Evolutionary conservation across 2,329 filamentous ascomycete species (phyloP).

Genomic region (Fusarium sarcochroum): DNA sequence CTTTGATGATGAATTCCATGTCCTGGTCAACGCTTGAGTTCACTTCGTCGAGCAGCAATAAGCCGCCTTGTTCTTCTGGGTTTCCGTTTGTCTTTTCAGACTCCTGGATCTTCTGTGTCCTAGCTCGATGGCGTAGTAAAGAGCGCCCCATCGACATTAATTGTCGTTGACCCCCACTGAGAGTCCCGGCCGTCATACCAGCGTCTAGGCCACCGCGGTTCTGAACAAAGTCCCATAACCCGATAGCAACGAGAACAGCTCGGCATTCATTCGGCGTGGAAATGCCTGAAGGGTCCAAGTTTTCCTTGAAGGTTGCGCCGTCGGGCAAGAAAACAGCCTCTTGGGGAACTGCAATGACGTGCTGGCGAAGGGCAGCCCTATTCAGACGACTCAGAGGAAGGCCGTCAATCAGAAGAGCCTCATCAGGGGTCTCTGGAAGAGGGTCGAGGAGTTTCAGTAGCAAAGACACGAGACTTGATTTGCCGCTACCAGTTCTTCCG

Average conservation of each 20-base stretch:
- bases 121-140: conserved; percentile 58
- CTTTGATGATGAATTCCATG: conserved; percentile 58
- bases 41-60: conserved; percentile 60
- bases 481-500: conserved; percentile 58
- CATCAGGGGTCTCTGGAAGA: conserved; percentile 30
- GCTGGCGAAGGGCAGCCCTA: conserved; percentile 59
- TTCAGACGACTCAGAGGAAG: conserved; percentile 55
- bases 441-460: conserved; percentile 60
- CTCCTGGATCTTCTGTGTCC: not conserved
- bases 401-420: conserved; percentile 59
- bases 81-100: no score
- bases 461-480: conserved; percentile 58
- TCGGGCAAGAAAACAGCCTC: conserved; percentile 66
- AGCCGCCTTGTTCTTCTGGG: conserved; percentile 32
- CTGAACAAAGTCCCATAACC: conserved; percentile 50
- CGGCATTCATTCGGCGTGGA: conserved; percentile 52
- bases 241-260: conserved; percentile 52
- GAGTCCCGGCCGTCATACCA: conserved; percentile 60
- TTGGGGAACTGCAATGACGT: conserved; percentile 66
- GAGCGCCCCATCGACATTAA: conserved; percentile 74
- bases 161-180: conserved; percentile 73
- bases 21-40: conserved; percentile 58
- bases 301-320: conserved; percentile 56
- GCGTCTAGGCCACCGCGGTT: conserved; percentile 53
- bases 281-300: conserved; percentile 58